A percentile compares a stretch with the other conserved stretches of the same genome.
Conservation (phyloP, 352 stramenopile genomes). For the Globisporangium abappressorium region DNA sequence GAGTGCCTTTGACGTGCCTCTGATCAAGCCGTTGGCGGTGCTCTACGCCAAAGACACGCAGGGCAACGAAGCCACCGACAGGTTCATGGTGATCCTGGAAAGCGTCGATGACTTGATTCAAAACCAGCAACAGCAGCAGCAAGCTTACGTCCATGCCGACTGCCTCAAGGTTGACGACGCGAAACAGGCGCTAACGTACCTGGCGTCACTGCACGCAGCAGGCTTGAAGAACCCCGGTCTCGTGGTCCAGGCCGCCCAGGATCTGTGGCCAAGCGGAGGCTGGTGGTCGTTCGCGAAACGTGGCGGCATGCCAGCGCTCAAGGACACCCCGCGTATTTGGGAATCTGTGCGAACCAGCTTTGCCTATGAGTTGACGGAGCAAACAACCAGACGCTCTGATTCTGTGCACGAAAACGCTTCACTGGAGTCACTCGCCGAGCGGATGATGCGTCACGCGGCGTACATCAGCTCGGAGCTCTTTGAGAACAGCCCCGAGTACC, state of each 20-base stretch:
- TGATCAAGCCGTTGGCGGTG: constrained; percentile 52
- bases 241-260: constrained; percentile 21
- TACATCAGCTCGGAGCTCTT: constrained; percentile 52
- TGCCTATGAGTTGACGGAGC: constrained; percentile 12
- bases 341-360: constrained; percentile 34
- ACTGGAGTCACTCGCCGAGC: constrained; percentile 29
- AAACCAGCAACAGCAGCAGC: background rate
- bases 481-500: constrained; percentile 13
- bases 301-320: constrained; percentile 34
- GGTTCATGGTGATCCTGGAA: constrained; percentile 57
- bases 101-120: constrained; percentile 22
- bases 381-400: background rate
- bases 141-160: constrained; percentile 33
- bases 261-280: constrained; percentile 40
- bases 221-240: constrained; percentile 24
- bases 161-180: constrained; percentile 35
- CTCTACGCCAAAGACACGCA: constrained; percentile 32
- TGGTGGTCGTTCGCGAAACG: constrained; percentile 71
- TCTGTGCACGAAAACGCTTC: constrained; percentile 8
- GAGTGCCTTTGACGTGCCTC: constrained; percentile 21
- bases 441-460: constrained; percentile 41
- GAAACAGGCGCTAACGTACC: constrained; percentile 38
- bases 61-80: constrained; percentile 26
- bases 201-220: constrained; percentile 47
- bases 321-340: constrained; percentile 40